Conservation (phyloP, 371 early-diverging fungal genomes). For the Racocetra persica region DNA sequence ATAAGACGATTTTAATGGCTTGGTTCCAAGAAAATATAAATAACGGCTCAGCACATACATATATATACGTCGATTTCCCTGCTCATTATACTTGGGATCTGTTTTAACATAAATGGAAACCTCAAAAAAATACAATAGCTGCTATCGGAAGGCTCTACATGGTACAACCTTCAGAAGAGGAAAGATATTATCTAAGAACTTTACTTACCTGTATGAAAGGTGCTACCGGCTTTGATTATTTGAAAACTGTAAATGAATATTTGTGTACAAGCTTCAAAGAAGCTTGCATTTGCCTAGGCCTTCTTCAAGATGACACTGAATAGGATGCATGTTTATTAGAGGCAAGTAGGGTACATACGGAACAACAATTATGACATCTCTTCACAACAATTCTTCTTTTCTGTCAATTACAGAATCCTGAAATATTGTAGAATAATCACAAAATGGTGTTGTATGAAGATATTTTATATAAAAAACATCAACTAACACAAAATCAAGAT, state of each 20-base stretch:
- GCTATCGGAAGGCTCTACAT: constrained; percentile 40
- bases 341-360: constrained; percentile 5
- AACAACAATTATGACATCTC: background rate
- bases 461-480: background rate
- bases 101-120: constrained; percentile 15
- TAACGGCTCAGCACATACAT: constrained; percentile 27
- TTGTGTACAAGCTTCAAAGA: constrained; percentile 24
- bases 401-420: background rate
- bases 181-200: constrained; percentile 32
- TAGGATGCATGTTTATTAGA: constrained; percentile 39
- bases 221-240: constrained; percentile 13
- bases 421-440: background rate
- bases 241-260: constrained; percentile 18
- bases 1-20: constrained; percentile 45
- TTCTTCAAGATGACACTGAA: constrained; percentile 33
- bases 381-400: constrained; percentile 18
- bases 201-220: constrained; percentile 22
- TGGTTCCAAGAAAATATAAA: constrained; percentile 45
- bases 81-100: constrained; percentile 41
- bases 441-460: background rate
- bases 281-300: constrained; percentile 27
- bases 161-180: no score
- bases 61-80: constrained; percentile 28
- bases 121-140: constrained; percentile 17
- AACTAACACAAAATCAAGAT: background rate